phyloP scores from a whole-genome alignment of 805 yeast genomes.

The Zygoascus bituminiphila region DNA sequence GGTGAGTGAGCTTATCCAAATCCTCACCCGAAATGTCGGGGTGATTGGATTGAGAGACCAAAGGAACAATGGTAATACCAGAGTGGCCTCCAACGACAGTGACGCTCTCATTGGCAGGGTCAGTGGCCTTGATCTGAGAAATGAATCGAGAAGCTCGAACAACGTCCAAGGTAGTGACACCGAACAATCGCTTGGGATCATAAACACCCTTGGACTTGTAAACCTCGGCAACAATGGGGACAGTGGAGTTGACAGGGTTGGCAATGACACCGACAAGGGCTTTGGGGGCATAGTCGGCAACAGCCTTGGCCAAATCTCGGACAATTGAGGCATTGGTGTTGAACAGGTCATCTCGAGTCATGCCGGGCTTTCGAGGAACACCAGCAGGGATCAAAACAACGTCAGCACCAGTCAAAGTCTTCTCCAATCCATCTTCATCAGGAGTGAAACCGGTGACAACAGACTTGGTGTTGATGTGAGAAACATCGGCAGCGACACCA shows the following conservation, averaged over 20 bases:
- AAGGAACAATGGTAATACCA: constrained; percentile 91
- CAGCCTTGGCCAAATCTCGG: constrained; percentile 80
- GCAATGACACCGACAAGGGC: constrained; percentile 79
- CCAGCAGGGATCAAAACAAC: constrained; percentile 94
- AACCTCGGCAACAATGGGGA: constrained; percentile 92
- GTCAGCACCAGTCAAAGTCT: constrained; percentile 62
- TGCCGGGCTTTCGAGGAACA: constrained; percentile 97
- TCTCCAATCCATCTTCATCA: constrained; percentile 55
- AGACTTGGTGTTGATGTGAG: constrained; percentile 90
- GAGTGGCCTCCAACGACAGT: constrained; percentile 97
- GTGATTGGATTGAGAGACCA: constrained; percentile 73
- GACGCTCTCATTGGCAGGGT: constrained; percentile 70
- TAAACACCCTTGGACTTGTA: constrained; percentile 76
- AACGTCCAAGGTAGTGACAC: constrained; percentile 92
- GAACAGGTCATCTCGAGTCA: constrained; percentile 97
- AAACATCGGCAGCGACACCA: constrained; percentile 94
- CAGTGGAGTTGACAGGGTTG: constrained; percentile 96
- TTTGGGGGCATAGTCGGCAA: constrained; percentile 74
- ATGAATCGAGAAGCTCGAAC: constrained; percentile 82
- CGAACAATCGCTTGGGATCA: constrained; percentile 87
- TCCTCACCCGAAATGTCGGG: constrained; percentile 52
- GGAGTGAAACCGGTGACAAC: constrained; percentile 83
- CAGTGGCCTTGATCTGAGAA: constrained; percentile 60
- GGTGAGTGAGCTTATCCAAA: constrained; percentile 61
- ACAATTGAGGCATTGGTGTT: constrained; percentile 94